Conservation (phyloP, 305 asterid species). For the Fraxinus sp. region DNA sequence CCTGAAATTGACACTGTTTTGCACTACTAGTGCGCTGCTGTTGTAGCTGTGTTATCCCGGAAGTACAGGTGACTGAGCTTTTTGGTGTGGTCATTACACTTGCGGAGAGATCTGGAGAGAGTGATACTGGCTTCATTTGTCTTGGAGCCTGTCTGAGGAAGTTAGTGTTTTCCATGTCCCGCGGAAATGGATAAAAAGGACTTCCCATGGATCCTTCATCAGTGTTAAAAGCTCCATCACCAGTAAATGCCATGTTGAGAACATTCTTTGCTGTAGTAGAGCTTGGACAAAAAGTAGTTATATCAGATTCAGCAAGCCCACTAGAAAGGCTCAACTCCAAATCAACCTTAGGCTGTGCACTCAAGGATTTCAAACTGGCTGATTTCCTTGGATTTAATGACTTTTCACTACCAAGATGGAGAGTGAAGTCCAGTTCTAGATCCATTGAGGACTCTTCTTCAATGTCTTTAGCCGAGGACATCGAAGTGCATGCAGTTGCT, state of each 20-base stretch:
- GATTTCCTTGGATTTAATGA: constrained; percentile 46
- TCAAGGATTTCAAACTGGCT: constrained; percentile 34
- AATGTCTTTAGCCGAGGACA: constrained; percentile 79
- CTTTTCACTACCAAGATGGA: constrained; percentile 79
- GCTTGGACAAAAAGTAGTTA: constrained; percentile 52
- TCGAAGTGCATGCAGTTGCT: constrained; percentile 79
- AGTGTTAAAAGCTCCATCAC: constrained; percentile 32
- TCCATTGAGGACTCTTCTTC: constrained; percentile 92
- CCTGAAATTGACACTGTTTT: constrained; percentile 82
- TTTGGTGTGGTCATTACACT: constrained; percentile 59
- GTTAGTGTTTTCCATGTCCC: constrained; percentile 35
- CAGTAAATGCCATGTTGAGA: constrained; percentile 27
- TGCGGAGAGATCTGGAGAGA: constrained; percentile 55
- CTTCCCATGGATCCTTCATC: constrained; percentile 53
- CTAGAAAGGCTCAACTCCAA: constrained; percentile 78
- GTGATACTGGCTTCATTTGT: constrained; percentile 35
- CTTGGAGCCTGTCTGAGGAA: constrained; percentile 41
- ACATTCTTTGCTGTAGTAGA: constrained; percentile 34
- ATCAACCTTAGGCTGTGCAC: constrained; percentile 61
- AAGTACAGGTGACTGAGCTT: constrained; percentile 97
- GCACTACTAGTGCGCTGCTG: constrained; percentile 63
- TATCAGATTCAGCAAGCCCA: constrained; percentile 63
- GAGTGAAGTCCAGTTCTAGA: constrained; percentile 80
- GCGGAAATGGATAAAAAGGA: constrained; percentile 32
- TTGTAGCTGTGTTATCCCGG: constrained; percentile 74